Base-by-base conservation (phyloP, 2,329 filamentous ascomycete genomes). In the Colletotrichum karsti region DNA sequence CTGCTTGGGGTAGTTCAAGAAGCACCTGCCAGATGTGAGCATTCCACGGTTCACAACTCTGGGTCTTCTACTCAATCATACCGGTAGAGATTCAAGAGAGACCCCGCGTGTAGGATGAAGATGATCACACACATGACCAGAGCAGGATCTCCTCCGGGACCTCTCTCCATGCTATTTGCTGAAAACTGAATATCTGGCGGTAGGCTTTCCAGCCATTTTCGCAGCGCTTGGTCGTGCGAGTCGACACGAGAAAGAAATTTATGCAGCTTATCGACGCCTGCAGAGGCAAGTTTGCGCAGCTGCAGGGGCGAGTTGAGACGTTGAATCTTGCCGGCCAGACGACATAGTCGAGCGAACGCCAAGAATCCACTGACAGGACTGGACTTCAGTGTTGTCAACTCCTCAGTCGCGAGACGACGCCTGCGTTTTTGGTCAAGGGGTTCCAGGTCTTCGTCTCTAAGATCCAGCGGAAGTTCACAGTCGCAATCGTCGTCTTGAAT, bases 401-500 rank as follows among this genome's bases (percentile, higher is more conserved):
- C 20, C 12, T 46, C 24, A n/a, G 42, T 7, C 2, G 3, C 3
- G 13, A 22, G 20, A 0, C 10, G 22, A 13, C 12, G 13, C 24
- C 20, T 46, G 7, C 18, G 15, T 22, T 46, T 46, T 13, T 22
- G 12, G 12, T 24, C 4, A 3, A 22, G 24, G 12, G 26, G 51
- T 30, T 73, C 73, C 9, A 77, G 65, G 2, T 75, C 71, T 8
- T 76, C 73, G 42, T 77, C 75, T 18, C 63, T 63, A 12, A 76
- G 30, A 28, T 72, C 69, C 0, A 74, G 61, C 2, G 76, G 75
- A 6, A 77, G 50, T 42, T 75, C 72, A 50, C 75, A 77, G 66
- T 71, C 66, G 30, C 73, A 76, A 55, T 77, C 76, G 20, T 70
- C 69, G 28, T 77, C 76, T 22, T 76, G 82, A 12, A 72, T 73